Conservation (phyloP, 2,329 filamentous ascomycete species). For the Torrubiella hemipterigena region DNA sequence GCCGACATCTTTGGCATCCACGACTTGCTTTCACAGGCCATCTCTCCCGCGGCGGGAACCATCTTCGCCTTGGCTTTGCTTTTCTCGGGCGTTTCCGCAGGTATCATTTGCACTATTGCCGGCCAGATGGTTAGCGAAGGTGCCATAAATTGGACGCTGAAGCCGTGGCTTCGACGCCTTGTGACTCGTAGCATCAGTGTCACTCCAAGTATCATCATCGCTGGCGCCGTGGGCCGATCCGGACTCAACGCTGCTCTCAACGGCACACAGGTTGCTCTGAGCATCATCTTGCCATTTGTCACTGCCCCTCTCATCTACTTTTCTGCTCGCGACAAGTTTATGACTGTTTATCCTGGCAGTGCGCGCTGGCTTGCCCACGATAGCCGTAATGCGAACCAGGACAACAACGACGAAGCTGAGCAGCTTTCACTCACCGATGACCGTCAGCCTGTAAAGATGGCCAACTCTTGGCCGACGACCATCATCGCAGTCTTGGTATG, state of each 20-base stretch:
- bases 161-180: constrained; percentile 68
- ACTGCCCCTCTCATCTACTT: constrained; percentile 76
- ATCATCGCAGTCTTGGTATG: constrained; percentile 49
- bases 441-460: constrained; percentile 42
- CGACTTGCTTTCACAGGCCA: constrained; percentile 51
- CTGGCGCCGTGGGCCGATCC: constrained; percentile 59
- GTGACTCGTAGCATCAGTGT: constrained; percentile 72
- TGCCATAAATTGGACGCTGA: constrained; percentile 60
- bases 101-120: constrained; percentile 80
- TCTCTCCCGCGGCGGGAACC: constrained; percentile 65
- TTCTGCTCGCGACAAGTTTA: constrained; percentile 66
- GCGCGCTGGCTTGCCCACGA: constrained; percentile 18
- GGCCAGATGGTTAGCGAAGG: constrained; percentile 85
- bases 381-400: neutral
- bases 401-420: constrained; percentile 5
- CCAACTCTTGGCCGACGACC: constrained; percentile 56
- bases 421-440: too few relatives aligned
- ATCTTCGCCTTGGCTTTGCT: constrained; percentile 73
- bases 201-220: constrained; percentile 72
- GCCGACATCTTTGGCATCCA: constrained; percentile 82
- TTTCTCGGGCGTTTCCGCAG: constrained; percentile 68
- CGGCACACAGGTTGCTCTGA: constrained; percentile 66
- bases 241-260: constrained; percentile 63
- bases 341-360: constrained; percentile 51
- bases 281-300: constrained; percentile 72